Evolutionary conservation across 495 filamentous ascomycete species (phyloP), one percentile per base, ranked within the genome.

Genomic region (Podospora pseudoanserina): DNA sequence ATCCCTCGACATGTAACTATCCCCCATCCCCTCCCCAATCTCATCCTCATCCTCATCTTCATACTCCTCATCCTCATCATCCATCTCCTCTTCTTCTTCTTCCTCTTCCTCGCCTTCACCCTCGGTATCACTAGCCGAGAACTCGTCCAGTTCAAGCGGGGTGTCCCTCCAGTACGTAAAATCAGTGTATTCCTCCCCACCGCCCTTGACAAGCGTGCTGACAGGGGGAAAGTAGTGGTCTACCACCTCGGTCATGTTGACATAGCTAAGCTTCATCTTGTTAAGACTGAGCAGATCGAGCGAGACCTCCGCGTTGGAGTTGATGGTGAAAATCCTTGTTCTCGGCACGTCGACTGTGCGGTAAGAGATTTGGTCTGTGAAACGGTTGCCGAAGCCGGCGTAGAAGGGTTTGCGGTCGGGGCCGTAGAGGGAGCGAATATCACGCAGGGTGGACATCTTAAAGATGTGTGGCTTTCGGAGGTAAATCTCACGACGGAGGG

Each of bases 391-490:
- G 76, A 99, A 99, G 0, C 95, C 95, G 18, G 95, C 96, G 72
- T 94, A 98, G 77, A 99, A 99, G 0, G 95, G 95, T 26, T 87
- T 90, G 65, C 88, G 82, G 27, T 91, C 88, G 2, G 85, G 85
- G n/a, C 86, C 88, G 74, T 97, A 99, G 1, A 99, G 87, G 60
- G 87, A 90, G 67, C 92, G 84, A 68, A 99, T 97, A 79, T 99
- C 95, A 26, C 95, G 88, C 55, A 99, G 80, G 69, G 96, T 98
- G 5, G 94, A 90, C 95, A 99, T 99, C 80, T 99, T 99, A 87
- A 99, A 99, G 4, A 98, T 92, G 75, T 99, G 94, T 0, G 95
- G 95, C 78, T 98, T 97, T 57, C 96, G 88, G 20, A 99, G 83
- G 73, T 99, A 99, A 13, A 99, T 89, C 76, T 99, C 95, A 54